Evolutionary conservation across 495 filamentous ascomycete genomes (phyloP).

Genomic region (Xylaria nigripes): DNA sequence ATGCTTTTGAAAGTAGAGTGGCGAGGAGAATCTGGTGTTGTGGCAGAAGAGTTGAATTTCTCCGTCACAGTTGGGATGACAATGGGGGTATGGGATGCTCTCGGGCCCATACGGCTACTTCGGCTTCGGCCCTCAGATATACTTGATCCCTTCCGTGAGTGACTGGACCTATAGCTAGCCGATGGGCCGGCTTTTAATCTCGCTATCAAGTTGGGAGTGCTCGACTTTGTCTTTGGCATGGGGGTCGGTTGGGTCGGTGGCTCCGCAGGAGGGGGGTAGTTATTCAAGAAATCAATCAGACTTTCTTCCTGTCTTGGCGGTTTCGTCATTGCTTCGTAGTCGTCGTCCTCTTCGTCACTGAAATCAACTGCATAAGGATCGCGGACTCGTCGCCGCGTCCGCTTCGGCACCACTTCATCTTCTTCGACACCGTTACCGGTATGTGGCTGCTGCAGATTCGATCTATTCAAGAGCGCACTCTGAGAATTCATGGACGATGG

Average conservation of each 20-base stretch:
- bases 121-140: slow-evolving; percentile 25
- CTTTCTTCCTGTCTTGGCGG: slow-evolving; percentile 55
- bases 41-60: slow-evolving; percentile 15
- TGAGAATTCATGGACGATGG: slow-evolving; percentile 46
- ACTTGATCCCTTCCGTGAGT: slow-evolving; percentile 21
- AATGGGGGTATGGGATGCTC: slow-evolving; percentile 38
- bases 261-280: slow-evolving; percentile 63
- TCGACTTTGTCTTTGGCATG: slow-evolving; percentile 52
- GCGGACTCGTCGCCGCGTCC: slow-evolving; percentile 67
- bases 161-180: slow-evolving; percentile 29
- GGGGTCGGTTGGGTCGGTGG: slow-evolving; percentile 36
- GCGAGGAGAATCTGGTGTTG: slow-evolving; percentile 10
- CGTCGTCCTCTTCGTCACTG: slow-evolving; percentile 64
- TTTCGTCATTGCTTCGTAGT: slow-evolving; percentile 31
- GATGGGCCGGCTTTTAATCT: slow-evolving; percentile 43
- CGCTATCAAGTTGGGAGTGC: slow-evolving; percentile 53
- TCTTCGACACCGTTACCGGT: slow-evolving; percentile 27
- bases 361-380: slow-evolving; percentile 91
- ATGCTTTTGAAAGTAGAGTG: slow-evolving; percentile 24
- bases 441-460: slow-evolving; percentile 15
- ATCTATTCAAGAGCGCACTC: slow-evolving; percentile 39
- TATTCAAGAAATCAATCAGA: slow-evolving; percentile 81
- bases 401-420: slow-evolving; percentile 47
- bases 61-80: slow-evolving; percentile 32
- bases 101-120: slow-evolving; percentile 27